Conservation (phyloP, 2,329 filamentous ascomycete species). For the Colletotrichum siamense region DNA sequence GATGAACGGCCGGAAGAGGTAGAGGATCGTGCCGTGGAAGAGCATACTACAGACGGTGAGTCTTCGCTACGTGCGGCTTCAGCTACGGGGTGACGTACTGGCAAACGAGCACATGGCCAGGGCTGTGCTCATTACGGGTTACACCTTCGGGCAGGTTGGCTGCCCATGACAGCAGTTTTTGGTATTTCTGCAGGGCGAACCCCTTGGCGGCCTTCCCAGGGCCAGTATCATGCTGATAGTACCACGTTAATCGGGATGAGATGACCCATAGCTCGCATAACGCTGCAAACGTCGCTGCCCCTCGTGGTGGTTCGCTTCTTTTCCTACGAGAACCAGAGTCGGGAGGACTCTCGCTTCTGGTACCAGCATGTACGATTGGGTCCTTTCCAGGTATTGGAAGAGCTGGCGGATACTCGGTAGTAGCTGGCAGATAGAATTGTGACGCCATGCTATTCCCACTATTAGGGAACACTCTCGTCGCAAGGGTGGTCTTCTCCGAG, state of each 20-base stretch:
- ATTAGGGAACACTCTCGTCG: neutral
- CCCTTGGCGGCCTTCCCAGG: slow-evolving; percentile 17
- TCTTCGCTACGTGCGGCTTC: neutral
- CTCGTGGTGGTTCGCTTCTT: neutral
- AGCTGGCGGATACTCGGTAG: slow-evolving; percentile 9
- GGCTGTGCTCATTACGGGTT: slow-evolving; percentile 27
- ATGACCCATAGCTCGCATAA: slow-evolving; percentile 43
- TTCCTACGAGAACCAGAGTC: neutral
- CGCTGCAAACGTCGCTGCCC: slow-evolving; percentile 30
- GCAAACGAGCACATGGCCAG: slow-evolving; percentile 38
- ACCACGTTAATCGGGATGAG: slow-evolving; percentile 34
- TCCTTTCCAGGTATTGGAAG: slow-evolving; percentile 10
- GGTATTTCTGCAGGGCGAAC: slow-evolving; percentile 41
- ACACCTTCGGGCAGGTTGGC: slow-evolving; percentile 35
- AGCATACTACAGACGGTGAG: slow-evolving; percentile 1
- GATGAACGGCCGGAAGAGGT: slow-evolving; percentile 15
- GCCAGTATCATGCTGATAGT: slow-evolving; percentile 26
- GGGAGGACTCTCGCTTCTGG: neutral
- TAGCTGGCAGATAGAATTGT: slow-evolving; percentile 14
- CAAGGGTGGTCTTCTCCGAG: neutral
- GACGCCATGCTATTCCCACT: neutral
- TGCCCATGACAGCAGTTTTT: slow-evolving; percentile 41
- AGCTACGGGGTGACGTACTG: slow-evolving; percentile 32
- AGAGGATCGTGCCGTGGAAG: slow-evolving; percentile 18
- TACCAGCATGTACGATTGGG: neutral